A percentile compares a stretch with the other conserved stretches of the same genome.
These are phyloP conservation scores for Skeletonema menzelii DNA, from an alignment of 108 stramenopile genomes.

Conservation along the genomic window DNA sequence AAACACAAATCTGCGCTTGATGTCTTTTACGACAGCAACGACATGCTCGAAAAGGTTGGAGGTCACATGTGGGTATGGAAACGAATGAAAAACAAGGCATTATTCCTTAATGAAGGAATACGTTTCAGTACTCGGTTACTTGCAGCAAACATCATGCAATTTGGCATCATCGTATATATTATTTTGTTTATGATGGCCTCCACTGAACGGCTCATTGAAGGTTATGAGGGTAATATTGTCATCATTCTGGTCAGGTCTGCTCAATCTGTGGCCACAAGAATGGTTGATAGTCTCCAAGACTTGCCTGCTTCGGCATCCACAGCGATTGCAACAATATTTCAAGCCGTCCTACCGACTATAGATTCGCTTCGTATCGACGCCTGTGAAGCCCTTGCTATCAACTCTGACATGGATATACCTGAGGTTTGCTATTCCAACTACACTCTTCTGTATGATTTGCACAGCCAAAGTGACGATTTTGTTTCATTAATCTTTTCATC, in stretches of 20 bases:
- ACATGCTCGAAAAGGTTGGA: neutral
- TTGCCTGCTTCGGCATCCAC: neutral
- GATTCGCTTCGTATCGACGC: constrained; percentile 4
- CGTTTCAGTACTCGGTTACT: constrained; percentile 1
- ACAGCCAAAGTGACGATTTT: neutral
- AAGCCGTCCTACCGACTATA: neutral
- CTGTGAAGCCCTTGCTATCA: neutral
- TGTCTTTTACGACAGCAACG: neutral
- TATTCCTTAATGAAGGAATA: constrained; percentile 9
- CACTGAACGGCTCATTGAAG: constrained; percentile 1
- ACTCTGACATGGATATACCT: neutral
- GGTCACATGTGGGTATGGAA: constrained; percentile 10
- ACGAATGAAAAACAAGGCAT: neutral
- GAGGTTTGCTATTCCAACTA: neutral
- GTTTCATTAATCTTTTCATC: neutral
- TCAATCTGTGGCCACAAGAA: neutral
- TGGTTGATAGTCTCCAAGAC: neutral
- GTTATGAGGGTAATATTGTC: neutral
- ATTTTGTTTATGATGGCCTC: neutral
- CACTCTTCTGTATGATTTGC: neutral
- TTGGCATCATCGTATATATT: constrained; percentile 1
- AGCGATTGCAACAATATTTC: neutral
- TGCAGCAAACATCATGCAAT: constrained; percentile 9
- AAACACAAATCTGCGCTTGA: neutral
- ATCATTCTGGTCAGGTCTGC: neutral